Percentiles rank a stretch among this genome's conserved stretches.
These are phyloP conservation scores for Solanum commersonii DNA, from an alignment of 257 asterid genomes.

Conservation along the genomic window DNA sequence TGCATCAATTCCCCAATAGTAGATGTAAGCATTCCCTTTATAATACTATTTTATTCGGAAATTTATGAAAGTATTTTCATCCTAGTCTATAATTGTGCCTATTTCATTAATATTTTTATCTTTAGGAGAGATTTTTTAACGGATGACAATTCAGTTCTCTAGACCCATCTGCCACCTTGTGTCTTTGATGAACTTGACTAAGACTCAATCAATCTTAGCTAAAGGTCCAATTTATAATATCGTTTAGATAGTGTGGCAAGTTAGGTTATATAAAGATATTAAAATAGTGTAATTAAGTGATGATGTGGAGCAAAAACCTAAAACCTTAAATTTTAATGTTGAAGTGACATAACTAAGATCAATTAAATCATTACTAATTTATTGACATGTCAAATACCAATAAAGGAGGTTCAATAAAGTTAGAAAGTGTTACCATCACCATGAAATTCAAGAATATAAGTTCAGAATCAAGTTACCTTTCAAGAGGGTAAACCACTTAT, in stretches of 20 bases:
- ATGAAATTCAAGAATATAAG: background rate
- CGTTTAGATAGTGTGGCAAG: background rate
- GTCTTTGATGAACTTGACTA: background rate
- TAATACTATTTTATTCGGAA: background rate
- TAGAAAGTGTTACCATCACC: background rate
- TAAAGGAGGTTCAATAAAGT: background rate
- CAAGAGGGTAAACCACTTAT: background rate
- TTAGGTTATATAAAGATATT: background rate
- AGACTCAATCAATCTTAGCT: background rate
- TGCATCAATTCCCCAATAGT: background rate
- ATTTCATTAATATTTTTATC: background rate
- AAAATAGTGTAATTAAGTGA: background rate
- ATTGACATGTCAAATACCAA: background rate
- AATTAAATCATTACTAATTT: background rate
- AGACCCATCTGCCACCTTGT: no score
- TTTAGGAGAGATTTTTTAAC: no score
- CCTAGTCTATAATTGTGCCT: background rate
- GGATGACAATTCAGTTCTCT: no score
- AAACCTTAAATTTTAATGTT: background rate
- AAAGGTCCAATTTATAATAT: background rate
- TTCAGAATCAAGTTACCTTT: background rate
- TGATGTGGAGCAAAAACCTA: background rate
- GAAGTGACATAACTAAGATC: background rate
- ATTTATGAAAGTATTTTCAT: background rate
- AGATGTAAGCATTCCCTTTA: background rate